Base-by-base conservation (phyloP, 2,329 filamentous ascomycete genomes). In the Monosporascus sp. region DNA sequence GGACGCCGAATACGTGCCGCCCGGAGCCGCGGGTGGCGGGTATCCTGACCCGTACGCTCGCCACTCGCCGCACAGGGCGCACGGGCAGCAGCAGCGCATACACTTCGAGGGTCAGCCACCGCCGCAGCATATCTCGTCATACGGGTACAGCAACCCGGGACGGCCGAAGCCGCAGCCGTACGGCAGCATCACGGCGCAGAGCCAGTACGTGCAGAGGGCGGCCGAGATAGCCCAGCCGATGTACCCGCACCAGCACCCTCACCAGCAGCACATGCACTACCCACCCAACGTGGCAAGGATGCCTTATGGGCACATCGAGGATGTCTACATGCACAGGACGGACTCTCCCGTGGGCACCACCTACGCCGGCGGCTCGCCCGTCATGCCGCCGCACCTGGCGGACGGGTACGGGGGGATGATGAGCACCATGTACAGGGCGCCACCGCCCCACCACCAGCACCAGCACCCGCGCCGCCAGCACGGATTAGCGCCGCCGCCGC, bases 161-260 rank as follows among this genome's bases (percentile, higher is more conserved):
- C 72, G 72, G 60, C 68, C 68, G n/a, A 57, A 70, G 51, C 65
- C 72, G n/a, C 60, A 63, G 24, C 66, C 67, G 18, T 78, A 76
- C 59, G 69, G 67, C 17, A 46, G 11, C n/a, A 1, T 17, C 18
- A 20, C 18, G 17, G 17, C 18, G 18, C 38, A 41, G 38, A 6
- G 17, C 17, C 38, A 17, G 41, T 44, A 44, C 41, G n/a, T 14
- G n/a, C 43, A 46, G 43, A 46, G 15, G 20, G 17, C 22, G 24
- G 22, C 43, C 11, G 20, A 31, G 41, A 44, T 44, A 9, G 3
- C 15, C 20, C 43, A 46, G 24, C 43, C 5, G 14, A 46, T 46
- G 43, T 46, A 46, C 22, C 43, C 14, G 22, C 43, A 20, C 11
- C 26, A 46, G 28, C 28, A 31, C 28, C 28, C 28, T 31, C 28